Percentiles rank a stretch among this genome's conserved stretches.
phyloP scores from a whole-genome alignment of 2,329 filamentous ascomycete genomes.

The Helotiales sp. region DNA sequence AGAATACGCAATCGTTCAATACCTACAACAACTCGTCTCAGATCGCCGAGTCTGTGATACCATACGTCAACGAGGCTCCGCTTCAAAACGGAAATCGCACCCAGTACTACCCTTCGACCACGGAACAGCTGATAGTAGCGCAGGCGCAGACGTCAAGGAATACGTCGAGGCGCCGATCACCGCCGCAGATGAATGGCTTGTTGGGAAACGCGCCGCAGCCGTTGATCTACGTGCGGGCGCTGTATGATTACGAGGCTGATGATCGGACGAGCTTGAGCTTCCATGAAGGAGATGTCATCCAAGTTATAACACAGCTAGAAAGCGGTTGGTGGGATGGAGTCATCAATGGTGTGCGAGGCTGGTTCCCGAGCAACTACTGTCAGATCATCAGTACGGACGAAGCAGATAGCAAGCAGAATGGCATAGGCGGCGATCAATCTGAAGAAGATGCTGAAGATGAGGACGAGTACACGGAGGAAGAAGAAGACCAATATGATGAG shows the following conservation, averaged over 20 bases:
- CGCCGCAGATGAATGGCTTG: conserved; percentile 58
- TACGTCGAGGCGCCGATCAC: conserved; percentile 29
- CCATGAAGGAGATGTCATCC: conserved; percentile 93
- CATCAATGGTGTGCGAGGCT: conserved; percentile 93
- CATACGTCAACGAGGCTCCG: conserved; percentile 21
- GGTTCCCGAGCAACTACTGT: conserved; percentile 99
- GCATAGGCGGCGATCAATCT: conserved; percentile 52
- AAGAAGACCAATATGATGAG: conserved; percentile 58
- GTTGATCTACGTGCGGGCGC: conserved; percentile 87
- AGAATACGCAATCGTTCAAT: conserved; percentile 27
- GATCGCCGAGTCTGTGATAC: conserved; percentile 17
- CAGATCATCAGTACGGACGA: conserved; percentile 77
- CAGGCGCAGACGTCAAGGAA: conserved; percentile 20
- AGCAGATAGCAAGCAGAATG: conserved; percentile 59
- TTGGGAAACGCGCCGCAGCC: conserved; percentile 59
- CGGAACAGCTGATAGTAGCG: conserved; percentile 13
- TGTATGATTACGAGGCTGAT: conserved; percentile 98
- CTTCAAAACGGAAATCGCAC: conserved; percentile 15
- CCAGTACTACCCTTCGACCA: conserved; percentile 18
- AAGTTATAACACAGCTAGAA: conserved; percentile 96
- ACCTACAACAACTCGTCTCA: conserved; percentile 17
- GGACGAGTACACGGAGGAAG: conserved; percentile 68
- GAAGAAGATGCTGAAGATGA: conserved; percentile 63
- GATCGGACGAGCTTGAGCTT: conserved; percentile 97
- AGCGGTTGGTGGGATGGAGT: conserved; percentile 99